A percentile compares a stretch with the other conserved stretches of the same genome.
Evolutionary conservation across 176 grass and related monocot species (phyloP).

Genomic region (Cenchrus purpureus): DNA sequence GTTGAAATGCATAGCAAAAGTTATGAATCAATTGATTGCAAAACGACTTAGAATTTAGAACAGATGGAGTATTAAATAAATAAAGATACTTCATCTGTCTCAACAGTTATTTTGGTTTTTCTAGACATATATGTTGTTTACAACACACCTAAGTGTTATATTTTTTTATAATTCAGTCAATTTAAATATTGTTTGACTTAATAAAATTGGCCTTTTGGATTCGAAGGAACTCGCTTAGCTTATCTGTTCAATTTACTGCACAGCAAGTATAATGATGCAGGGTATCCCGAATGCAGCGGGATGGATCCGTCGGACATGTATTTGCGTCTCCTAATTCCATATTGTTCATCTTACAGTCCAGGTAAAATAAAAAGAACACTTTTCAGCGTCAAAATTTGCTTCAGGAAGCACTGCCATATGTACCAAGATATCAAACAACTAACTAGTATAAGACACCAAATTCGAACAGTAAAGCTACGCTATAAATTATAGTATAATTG

Average conservation of each 20-base stretch:
- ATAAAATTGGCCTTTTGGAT: neutral
- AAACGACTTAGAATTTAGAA: no score
- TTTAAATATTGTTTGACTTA: no score
- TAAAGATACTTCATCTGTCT: no score
- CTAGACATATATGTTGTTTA: no score
- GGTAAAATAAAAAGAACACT: neutral
- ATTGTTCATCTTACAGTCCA: neutral
- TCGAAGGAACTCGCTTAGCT: neutral
- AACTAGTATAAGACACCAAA: neutral
- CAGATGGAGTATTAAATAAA: no score
- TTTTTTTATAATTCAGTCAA: no score
- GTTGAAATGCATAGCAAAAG: no score
- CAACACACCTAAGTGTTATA: no score
- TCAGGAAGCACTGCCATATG: neutral
- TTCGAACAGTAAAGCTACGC: conserved; percentile 3
- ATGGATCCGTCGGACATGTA: neutral
- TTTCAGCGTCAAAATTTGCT: neutral
- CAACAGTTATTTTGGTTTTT: no score
- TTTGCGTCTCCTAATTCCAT: neutral
- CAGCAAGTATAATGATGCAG: neutral
- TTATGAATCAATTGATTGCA: no score
- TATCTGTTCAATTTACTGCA: neutral
- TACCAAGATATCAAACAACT: conserved; percentile 27
- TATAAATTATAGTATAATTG: conserved; percentile 29
- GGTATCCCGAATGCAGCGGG: neutral